Percentiles rank a stretch among this genome's conserved stretches.
Evolutionary conservation across 257 asterid genomes (phyloP).

Genomic region (Plantago ovata): DNA sequence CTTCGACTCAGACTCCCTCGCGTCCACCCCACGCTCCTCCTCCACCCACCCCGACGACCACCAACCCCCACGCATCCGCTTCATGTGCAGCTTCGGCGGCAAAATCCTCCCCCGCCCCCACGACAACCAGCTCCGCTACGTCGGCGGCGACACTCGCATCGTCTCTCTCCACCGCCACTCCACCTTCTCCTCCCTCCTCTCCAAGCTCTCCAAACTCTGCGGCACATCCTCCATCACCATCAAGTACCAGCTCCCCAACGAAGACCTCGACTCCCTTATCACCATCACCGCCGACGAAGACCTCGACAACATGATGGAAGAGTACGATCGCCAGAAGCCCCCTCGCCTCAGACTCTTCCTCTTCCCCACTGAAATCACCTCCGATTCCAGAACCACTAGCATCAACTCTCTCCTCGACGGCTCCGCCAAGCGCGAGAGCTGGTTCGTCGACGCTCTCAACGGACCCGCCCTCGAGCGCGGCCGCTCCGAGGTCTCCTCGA

Average conservation of each 20-base stretch:
- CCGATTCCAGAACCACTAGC: conserved; percentile 50
- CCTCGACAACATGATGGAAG: conserved; percentile 93
- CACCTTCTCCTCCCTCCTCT: conserved; percentile 43
- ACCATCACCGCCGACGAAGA: conserved; percentile 81
- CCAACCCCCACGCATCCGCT: conserved; percentile 48
- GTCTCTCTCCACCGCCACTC: conserved; percentile 72
- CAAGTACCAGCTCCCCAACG: conserved; percentile 92
- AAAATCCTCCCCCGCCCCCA: conserved; percentile 81
- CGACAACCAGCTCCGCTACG: conserved; percentile 83
- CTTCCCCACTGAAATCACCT: conserved; percentile 36
- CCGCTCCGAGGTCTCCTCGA: conserved; percentile 81
- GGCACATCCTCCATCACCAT: conserved; percentile 57
- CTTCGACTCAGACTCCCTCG: conserved; percentile 59
- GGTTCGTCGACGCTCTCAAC: conserved; percentile 87
- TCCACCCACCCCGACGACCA: conserved; percentile 75
- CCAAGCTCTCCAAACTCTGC: conserved; percentile 59
- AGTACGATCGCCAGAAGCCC: conserved; percentile 72
- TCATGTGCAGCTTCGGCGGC: conserved; percentile 97
- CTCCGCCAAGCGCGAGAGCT: conserved; percentile 74
- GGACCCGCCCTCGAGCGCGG: conserved; percentile 81
- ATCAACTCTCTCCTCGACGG: conserved; percentile 86
- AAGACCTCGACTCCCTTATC: conserved; percentile 79
- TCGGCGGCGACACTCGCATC: conserved; percentile 84
- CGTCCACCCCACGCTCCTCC: conserved; percentile 89
- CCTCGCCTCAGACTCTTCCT: conserved; percentile 75